Evolutionary conservation across 495 filamentous ascomycete species (phyloP).

Genomic region (Penicillium cataractarum): DNA sequence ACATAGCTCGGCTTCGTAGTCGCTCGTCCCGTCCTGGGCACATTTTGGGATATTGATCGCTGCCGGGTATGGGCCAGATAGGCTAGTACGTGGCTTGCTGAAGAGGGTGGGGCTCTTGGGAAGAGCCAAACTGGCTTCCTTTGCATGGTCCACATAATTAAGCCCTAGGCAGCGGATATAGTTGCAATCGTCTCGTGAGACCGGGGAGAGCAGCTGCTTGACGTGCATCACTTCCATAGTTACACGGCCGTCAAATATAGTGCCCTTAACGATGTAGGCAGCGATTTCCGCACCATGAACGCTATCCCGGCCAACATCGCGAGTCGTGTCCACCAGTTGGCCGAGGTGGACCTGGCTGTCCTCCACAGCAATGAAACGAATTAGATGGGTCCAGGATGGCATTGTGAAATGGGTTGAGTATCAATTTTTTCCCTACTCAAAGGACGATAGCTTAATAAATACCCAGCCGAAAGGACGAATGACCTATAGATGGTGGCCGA

Average conservation of each 20-base stretch:
- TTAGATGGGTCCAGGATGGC: conserved; percentile 46
- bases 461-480: no score
- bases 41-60: conserved; percentile 45
- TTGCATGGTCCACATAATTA: conserved; percentile 49
- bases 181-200: conserved; percentile 33
- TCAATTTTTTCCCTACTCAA: no score
- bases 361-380: conserved; percentile 50
- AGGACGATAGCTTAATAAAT: no score
- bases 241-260: conserved; percentile 43
- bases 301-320: conserved; percentile 42
- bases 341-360: conserved; percentile 46
- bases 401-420: no score
- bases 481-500: no score
- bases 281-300: conserved; percentile 38
- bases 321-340: conserved; percentile 38
- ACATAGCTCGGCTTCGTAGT: conserved; percentile 53
- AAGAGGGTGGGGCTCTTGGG: conserved; percentile 48
- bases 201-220: conserved; percentile 39
- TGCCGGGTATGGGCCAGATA: conserved; percentile 47
- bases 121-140: conserved; percentile 43
- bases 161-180: conserved; percentile 50
- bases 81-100: conserved; percentile 48
- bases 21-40: conserved; percentile 49
- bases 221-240: conserved; percentile 41
- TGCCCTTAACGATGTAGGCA: conserved; percentile 39